Evolutionary conservation across 331 rosid species (phyloP), one percentile per base, ranked within the genome.

Genomic region (Dryas integrifolia): DNA sequence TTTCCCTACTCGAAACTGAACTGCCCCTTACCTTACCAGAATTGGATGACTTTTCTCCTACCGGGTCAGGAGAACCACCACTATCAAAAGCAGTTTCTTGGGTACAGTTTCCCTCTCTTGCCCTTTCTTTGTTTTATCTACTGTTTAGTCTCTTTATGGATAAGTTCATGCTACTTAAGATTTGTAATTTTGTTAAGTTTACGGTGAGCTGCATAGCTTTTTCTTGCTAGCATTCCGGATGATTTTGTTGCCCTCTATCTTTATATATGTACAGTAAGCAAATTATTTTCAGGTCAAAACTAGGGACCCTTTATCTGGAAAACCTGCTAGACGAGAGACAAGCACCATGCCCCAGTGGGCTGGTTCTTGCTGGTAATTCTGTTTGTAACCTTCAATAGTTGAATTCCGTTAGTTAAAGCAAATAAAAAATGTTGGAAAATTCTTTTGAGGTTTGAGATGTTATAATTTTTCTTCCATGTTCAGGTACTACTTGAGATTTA

Each of bases 261-360:
- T 65, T 16, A 47, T 65, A 52, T 8, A 3, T 50, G n/a, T 15
- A 41, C 63, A 41, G 30, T 52, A 55, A 47, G 56, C 7, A 40
- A 30, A 52, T 76, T 45, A 40, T 58, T 84, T 69, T 73, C 82
- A 91, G 98, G 87, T 84, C 65, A 82, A 73, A 61, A 83, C 97
- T 16, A 79, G 76, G 47, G 96, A 94, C 83, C 80, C 83, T 65
- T 65, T 82, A 70, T 85, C 98, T 50, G 96, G 96, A 84, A 91
- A 88, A 80, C 87, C 92, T 52, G 96, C 96, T 64, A 86, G 81
- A 65, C 88, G 97, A 77, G 98, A 94, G 81, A 88, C 97, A 77
- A 94, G 85, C 80, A 91, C 98, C 63, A 94, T 91, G 98, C 98
- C 98, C 7, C 98, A 94, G 63, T 91, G 98, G 98, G 98, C 98